Evolutionary conservation across 75 land plant species (phyloP).

Genomic region (Cunninghamia lanceolata): DNA sequence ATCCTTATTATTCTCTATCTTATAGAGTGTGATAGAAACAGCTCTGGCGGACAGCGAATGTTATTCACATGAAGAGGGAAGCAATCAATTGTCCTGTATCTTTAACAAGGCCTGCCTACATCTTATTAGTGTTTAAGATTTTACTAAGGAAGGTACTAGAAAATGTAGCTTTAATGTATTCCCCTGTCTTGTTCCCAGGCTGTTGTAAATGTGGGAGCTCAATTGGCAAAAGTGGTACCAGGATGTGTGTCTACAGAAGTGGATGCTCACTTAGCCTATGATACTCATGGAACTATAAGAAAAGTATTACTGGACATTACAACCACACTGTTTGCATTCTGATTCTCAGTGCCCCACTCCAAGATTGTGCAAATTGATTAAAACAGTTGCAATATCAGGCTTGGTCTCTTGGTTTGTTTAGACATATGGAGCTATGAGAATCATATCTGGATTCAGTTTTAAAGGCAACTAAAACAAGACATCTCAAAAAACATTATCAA

Average conservation of each 20-base stretch:
- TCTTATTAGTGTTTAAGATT: neutral
- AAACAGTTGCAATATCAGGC: neutral
- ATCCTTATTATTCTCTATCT: neutral
- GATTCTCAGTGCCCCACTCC: neutral
- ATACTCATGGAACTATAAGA: constrained; percentile 76
- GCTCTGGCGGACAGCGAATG: constrained; percentile 79
- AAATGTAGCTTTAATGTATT: neutral
- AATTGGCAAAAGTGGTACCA: constrained; percentile 76
- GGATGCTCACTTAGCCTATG: constrained; percentile 95
- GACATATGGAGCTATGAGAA: neutral
- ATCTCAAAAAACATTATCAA: too few species aligned
- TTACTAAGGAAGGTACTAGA: neutral
- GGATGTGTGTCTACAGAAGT: constrained; percentile 95
- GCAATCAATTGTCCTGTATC: constrained; percentile 60
- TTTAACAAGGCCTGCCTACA: constrained; percentile 53
- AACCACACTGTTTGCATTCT: neutral
- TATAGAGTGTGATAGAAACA: constrained; percentile 77
- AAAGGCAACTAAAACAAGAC: too few species aligned
- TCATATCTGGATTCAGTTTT: neutral
- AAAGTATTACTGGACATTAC: constrained; percentile 42
- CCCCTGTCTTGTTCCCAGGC: constrained; percentile 46
- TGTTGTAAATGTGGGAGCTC: constrained; percentile 84
- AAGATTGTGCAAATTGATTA: neutral
- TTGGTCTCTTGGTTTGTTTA: neutral
- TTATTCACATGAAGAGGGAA: constrained; percentile 38